These are phyloP conservation scores for Aristolochia contorta DNA, from an alignment of 164 flowering plant genomes.

Conservation along the genomic window DNA sequence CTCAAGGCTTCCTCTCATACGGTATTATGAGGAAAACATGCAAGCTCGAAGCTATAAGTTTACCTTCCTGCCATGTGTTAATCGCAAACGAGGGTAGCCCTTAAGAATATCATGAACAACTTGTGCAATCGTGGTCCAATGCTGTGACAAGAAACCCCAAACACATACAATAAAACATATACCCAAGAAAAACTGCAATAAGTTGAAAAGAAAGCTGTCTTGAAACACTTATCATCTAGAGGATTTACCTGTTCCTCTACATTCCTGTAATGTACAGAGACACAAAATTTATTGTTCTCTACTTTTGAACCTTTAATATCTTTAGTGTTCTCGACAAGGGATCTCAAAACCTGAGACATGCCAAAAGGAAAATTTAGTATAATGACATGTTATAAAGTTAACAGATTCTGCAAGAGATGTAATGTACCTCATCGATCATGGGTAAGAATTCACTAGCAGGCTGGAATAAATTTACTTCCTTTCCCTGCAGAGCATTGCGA, in stretches of 20 bases:
- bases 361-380: neutral
- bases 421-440: conserved; percentile 74
- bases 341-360: conserved; percentile 58
- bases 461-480: conserved; percentile 73
- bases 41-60: too few relatives aligned
- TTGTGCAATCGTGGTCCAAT: conserved; percentile 67
- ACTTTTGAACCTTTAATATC: conserved; percentile 76
- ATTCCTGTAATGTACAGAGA: conserved; percentile 92
- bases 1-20: too few relatives aligned
- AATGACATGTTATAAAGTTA: neutral
- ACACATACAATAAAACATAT: neutral
- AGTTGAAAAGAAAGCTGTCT: neutral
- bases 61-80: conserved; percentile 98
- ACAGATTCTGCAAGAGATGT: neutral
- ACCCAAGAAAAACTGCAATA: neutral
- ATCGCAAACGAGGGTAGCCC: conserved; percentile 67
- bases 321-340: conserved; percentile 68
- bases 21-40: too few relatives aligned
- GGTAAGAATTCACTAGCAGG: conserved; percentile 89
- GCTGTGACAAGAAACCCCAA: conserved; percentile 31
- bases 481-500: conserved; percentile 32
- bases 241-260: conserved; percentile 75
- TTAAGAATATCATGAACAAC: conserved; percentile 57
- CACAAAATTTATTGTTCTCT: conserved; percentile 91
- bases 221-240: neutral